Percentiles rank a stretch among this genome's conserved stretches.
Evolutionary conservation across 2,329 filamentous ascomycete genomes (phyloP).

Genomic region (Colletotrichum sp.): DNA sequence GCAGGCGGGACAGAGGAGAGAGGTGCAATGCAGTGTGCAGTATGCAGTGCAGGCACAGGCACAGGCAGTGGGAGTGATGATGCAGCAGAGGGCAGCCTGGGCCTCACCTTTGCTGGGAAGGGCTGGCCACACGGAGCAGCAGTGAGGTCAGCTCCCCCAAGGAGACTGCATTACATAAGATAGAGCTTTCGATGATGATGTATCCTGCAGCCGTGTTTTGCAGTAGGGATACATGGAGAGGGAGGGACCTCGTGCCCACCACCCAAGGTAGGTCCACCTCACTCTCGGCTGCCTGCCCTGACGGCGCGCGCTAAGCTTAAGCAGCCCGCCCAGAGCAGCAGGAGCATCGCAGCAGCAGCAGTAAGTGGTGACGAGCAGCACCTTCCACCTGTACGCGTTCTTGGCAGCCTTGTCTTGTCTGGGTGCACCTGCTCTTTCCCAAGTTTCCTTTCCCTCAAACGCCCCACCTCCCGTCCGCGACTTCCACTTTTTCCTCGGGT

Average conservation of each 20-base stretch:
- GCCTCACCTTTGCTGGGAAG: constrained; percentile 5
- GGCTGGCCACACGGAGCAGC: not conserved
- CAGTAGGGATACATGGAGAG: not conserved
- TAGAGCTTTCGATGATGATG: not conserved
- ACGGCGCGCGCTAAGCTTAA: not conserved
- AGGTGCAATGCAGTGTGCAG: not conserved
- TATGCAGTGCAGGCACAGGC: not conserved
- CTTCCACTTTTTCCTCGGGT: not conserved
- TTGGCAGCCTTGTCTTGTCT: constrained; percentile 6
- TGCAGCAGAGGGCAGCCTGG: constrained; percentile 19
- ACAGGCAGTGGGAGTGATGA: constrained; percentile 9
- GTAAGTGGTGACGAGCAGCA: not conserved
- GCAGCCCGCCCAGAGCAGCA: not conserved
- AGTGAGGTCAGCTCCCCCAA: not conserved
- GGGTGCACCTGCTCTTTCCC: not conserved
- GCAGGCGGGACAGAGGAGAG: not conserved
- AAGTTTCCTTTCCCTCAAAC: not conserved
- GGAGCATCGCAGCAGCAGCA: not conserved
- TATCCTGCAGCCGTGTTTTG: not conserved
- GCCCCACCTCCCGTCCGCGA: not conserved
- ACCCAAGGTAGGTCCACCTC: not conserved
- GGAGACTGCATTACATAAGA: not conserved
- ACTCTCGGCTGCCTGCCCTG: not conserved
- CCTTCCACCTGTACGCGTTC: not conserved
- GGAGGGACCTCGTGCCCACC: not conserved